Base-by-base conservation (phyloP, 2,329 filamentous ascomycete genomes). In the Sordariomycetes sp. region DNA sequence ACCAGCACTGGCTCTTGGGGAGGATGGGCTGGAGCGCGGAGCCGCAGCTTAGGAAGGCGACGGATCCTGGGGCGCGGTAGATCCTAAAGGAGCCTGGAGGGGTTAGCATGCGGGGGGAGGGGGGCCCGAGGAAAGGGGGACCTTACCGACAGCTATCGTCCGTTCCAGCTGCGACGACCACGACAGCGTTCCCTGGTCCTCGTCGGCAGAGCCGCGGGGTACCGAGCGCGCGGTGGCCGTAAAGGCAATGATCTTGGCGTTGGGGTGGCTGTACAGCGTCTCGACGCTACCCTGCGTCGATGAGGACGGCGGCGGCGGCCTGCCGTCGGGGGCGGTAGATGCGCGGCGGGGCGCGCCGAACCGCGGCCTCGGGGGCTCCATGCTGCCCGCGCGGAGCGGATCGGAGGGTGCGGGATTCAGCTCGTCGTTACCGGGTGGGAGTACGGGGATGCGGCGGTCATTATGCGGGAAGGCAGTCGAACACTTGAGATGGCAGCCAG, bases 1-100 rank as follows among this genome's bases (percentile, higher is more conserved):
- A 95, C 91, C 91, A 96, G 67, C 88, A 95, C 70, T 96, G 90
- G 59, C 90, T 95, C 68, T 89, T 89, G 25, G 89, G 89, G 56
- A 96, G 73, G 61, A 96, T 94, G 12, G 91, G 87, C 64, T 94
- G 89, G 20, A 96, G 78, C 17, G 91, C 85, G 57, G 82, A 84
- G 59, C 89, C 89, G 61, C 90, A 95, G 69, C 87, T 92, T 10
- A 96, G 77, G 65, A 96, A 96, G 13, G 89, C 88, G 17, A 94
- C 89, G 10, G 89, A 89, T 22, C 89, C 88, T 8, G 88, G 87
- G 36, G 94, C 87, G 64, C 88, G 85, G 68, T 96, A 95, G 61
- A 96, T 89, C 61, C 86, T 81, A 60, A 96, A 79, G 1, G 84
- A 80, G 2, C 90, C 90, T 81, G 34, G 32, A 13, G 34, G 10